Base-by-base conservation (phyloP, 2,329 filamentous ascomycete species). In the Harringtonia aguacate region DNA sequence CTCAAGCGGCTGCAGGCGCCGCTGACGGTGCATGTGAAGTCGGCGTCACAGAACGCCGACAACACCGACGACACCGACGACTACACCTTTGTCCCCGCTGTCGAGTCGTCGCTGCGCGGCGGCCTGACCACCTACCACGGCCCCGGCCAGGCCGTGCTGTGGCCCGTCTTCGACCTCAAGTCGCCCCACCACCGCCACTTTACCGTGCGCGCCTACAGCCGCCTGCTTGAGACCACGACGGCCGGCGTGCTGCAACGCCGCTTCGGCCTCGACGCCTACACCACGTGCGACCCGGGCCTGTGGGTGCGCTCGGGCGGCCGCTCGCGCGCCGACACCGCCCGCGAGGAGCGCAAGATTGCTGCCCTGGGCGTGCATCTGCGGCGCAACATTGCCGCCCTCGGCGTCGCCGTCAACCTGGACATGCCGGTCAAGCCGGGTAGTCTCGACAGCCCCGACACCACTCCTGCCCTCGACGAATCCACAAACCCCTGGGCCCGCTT, bases 81-180 rank as follows among this genome's bases (percentile, higher is more conserved):
- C 28, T 65, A 30, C 53, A 46, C 40, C 7, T 67, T 63, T 53
- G 50, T 59, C 22, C 84, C 82, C 4, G 67, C 75, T n/a, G 77
- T 92, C 53, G 63, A 77, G 36, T 72, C 80, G 54, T 83, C 86
- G 14, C 74, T 79, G n/a, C 80, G 92, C 44, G 92, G 92, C 48
- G 92, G 92, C 0, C 79, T 94, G 52, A 89, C 86, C 0, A 97
- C 92, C 3, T 97, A 95, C 66, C 92, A 98, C 60, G 92, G 90
- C 0, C 92, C 90, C 0, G 90, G 90, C 0, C 92, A 98, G 61
- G 66, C 94, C 39, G 85, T 95, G 30, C 78, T 89, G n/a, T 98
- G 94, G 69, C 87, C 90, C 4, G 77, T 95, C 41, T 61, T 94
- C n/a, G 87, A 95, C 60, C 72, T 97, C 45, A 77, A 77, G 75